These are phyloP conservation scores for Fusarium heterosporum DNA, from an alignment of 2,329 filamentous ascomycete species.

Conservation along the genomic window DNA sequence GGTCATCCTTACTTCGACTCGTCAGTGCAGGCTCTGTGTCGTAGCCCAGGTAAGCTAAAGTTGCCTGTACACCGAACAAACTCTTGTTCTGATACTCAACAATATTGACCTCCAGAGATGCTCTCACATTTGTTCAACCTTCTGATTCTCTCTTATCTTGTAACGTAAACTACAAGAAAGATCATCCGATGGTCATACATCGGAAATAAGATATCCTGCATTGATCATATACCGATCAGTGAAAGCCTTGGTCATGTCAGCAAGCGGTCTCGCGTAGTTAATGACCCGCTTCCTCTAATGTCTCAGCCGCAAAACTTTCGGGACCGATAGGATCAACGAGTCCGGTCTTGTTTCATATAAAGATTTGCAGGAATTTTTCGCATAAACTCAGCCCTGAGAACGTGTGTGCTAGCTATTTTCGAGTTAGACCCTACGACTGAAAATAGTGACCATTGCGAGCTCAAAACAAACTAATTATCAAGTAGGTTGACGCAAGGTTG, in stretches of 20 bases:
- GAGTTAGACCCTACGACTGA: no score
- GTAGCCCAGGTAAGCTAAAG: no score
- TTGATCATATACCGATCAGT: background rate
- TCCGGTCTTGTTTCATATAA: background rate
- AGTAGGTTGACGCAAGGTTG: no score
- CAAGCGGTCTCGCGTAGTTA: background rate
- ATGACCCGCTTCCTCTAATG: background rate
- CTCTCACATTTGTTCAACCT: background rate
- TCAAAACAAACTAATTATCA: no score
- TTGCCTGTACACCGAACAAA: no score
- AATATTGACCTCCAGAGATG: background rate
- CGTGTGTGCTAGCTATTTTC: no score
- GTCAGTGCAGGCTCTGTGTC: background rate
- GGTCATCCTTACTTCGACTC: background rate
- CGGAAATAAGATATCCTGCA: background rate
- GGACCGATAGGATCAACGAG: background rate
- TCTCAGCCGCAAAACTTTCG: background rate
- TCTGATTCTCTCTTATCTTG: no score
- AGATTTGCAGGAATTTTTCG: background rate
- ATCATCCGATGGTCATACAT: background rate
- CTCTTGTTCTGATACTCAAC: no score
- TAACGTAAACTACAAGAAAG: background rate
- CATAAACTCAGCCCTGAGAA: background rate
- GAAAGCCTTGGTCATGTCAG: background rate
- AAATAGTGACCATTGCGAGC: no score